Conservation (phyloP, 345 rosid genomes). For the Excoecaria agallocha region DNA sequence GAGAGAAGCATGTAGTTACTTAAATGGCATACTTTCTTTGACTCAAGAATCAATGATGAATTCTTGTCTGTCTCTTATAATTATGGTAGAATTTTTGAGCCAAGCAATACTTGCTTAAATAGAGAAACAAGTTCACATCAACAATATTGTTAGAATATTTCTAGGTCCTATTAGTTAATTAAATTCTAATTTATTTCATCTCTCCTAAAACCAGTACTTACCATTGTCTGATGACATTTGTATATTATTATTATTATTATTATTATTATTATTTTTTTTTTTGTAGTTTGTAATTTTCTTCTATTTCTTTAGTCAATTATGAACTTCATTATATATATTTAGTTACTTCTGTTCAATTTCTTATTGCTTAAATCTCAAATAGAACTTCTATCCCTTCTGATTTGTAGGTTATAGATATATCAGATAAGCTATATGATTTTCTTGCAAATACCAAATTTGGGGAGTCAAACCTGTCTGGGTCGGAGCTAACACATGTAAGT, state of each 20-base stretch:
- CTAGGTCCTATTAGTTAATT: background rate
- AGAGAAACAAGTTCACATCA: background rate
- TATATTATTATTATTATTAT: too few relatives aligned
- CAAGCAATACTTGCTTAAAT: background rate
- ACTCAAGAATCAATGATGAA: background rate
- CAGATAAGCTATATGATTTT: slow-evolving; percentile 54
- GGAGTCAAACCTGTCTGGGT: slow-evolving; percentile 35
- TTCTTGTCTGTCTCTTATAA: background rate
- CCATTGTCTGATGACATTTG: background rate
- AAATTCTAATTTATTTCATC: background rate
- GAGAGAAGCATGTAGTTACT: background rate
- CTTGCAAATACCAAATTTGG: slow-evolving; percentile 47
- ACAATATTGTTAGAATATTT: background rate
- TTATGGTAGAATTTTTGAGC: background rate
- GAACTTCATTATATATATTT: background rate
- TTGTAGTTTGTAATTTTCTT: background rate
- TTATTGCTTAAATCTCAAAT: background rate
- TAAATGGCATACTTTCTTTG: background rate
- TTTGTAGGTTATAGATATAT: slow-evolving; percentile 61
- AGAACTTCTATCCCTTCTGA: background rate
- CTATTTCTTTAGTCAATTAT: background rate
- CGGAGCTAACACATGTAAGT: slow-evolving; percentile 51
- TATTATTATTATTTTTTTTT: background rate
- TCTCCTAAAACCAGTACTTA: background rate
- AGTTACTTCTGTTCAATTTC: background rate